Percentiles rank a stretch among this genome's conserved stretches.
phyloP scores from a whole-genome alignment of 2,329 filamentous ascomycete species.

The Amesomyces nigricolor region DNA sequence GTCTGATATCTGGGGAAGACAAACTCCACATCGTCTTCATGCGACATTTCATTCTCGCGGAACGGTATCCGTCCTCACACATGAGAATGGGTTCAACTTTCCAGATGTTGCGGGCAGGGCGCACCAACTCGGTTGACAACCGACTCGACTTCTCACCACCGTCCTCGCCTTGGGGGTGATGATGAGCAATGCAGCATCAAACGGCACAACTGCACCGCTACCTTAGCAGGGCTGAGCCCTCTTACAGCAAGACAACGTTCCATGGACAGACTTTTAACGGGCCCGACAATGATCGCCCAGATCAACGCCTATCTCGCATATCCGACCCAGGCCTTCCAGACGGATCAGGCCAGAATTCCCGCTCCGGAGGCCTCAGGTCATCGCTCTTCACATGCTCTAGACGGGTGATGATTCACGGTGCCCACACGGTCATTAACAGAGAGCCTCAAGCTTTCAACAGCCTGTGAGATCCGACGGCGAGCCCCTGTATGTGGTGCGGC shows the following conservation, averaged over 20 bases:
- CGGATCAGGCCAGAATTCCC: neutral
- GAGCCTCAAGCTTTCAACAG: neutral
- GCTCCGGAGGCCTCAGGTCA: neutral
- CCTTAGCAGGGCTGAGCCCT: neutral
- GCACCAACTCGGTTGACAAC: neutral
- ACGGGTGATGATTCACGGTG: conserved; percentile 2
- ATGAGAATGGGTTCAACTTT: too few species aligned
- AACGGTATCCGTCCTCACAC: too few species aligned
- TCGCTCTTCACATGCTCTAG: conserved; percentile 10
- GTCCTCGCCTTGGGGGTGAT: neutral
- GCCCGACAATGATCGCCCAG: conserved; percentile 7
- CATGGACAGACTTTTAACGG: neutral
- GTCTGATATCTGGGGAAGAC: neutral
- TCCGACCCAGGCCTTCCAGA: neutral
- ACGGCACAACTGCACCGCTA: conserved; percentile 1
- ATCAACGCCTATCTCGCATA: neutral
- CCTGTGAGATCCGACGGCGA: neutral
- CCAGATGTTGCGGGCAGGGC: neutral
- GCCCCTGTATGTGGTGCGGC: conserved; percentile 8
- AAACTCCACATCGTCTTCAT: neutral
- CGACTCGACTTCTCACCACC: neutral
- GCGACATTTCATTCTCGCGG: neutral
- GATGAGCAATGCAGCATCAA: neutral
- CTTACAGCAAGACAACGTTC: conserved; percentile 3
- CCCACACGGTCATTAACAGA: neutral